Evolutionary conservation across 108 stramenopile genomes (phyloP).

Genomic region (Conticribra guillardii): DNA sequence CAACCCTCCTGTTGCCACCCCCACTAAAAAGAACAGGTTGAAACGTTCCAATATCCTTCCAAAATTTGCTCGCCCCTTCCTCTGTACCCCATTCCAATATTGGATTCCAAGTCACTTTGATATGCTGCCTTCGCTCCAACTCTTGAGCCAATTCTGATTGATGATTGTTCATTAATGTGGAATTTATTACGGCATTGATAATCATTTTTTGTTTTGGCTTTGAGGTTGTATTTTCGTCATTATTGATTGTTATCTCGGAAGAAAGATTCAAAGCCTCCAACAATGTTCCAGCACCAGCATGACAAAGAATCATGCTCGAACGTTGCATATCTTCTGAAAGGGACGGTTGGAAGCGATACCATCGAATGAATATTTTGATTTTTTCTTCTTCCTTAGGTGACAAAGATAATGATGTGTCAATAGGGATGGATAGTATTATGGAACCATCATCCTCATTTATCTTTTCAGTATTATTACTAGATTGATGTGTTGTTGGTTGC

Average conservation of each 20-base stretch:
- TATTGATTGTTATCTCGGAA: background rate
- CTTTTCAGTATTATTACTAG: too few relatives aligned
- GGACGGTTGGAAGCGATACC: constrained; percentile 81
- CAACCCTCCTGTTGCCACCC: too few relatives aligned
- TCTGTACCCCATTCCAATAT: constrained; percentile 27
- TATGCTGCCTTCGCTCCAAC: constrained; percentile 66
- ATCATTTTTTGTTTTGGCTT: constrained; percentile 49
- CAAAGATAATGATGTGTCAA: background rate
- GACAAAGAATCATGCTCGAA: constrained; percentile 87
- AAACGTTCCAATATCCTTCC: constrained; percentile 26
- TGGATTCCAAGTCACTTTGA: constrained; percentile 50
- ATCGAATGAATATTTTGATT: constrained; percentile 26
- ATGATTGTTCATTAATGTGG: constrained; percentile 94
- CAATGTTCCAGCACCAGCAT: constrained; percentile 94
- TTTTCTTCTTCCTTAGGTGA: background rate
- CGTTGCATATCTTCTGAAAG: constrained; percentile 76
- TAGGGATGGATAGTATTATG: constrained; percentile 28
- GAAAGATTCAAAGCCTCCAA: constrained; percentile 76
- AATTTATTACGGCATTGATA: constrained; percentile 89
- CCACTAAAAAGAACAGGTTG: constrained; percentile 26
- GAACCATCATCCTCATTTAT: constrained; percentile 19
- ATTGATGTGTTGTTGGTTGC: too few relatives aligned
- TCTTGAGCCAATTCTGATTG: constrained; percentile 92
- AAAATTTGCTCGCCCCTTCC: constrained; percentile 23
- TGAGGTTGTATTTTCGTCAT: constrained; percentile 5